A percentile compares a stretch with the other conserved stretches of the same genome.
phyloP scores from a whole-genome alignment of 2,329 filamentous ascomycete genomes.

The Cercospora sesami region DNA sequence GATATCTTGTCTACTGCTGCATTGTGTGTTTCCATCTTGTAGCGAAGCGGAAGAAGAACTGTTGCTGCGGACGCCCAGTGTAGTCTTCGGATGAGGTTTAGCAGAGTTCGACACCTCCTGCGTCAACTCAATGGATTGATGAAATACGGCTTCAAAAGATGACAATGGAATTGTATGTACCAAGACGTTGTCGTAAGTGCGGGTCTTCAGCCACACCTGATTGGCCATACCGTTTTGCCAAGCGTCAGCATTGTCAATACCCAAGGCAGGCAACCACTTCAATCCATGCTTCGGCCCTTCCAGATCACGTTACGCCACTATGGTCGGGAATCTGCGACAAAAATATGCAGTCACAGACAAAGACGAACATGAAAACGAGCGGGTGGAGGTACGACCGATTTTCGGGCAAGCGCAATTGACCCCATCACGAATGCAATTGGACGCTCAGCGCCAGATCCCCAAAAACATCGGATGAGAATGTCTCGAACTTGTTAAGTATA shows the following conservation, averaged over 20 bases:
- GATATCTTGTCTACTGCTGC: constrained; percentile 14
- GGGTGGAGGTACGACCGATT: no score
- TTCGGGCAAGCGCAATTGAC: no score
- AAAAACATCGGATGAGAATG: no score
- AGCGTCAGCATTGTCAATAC: not conserved
- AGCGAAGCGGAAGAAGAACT: not conserved
- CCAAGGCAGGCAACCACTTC: not conserved
- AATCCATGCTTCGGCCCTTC: not conserved
- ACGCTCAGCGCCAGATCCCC: no score
- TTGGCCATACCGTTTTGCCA: constrained; percentile 3
- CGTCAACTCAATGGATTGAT: not conserved
- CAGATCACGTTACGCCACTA: not conserved
- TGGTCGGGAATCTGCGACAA: no score
- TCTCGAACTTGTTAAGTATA: no score
- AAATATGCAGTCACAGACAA: no score
- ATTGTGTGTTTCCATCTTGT: constrained; percentile 13
- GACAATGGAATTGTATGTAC: not conserved
- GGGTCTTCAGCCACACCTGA: not conserved
- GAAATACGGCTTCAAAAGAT: not conserved
- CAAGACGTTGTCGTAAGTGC: constrained; percentile 6
- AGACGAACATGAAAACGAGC: no score
- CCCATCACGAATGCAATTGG: no score
- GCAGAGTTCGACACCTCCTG: not conserved
- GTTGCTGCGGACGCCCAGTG: not conserved
- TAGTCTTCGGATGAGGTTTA: not conserved